A percentile compares a stretch with the other conserved stretches of the same genome.
Evolutionary conservation across 441 rosid genomes (phyloP).

Genomic region (Flueggea neowawraea): DNA sequence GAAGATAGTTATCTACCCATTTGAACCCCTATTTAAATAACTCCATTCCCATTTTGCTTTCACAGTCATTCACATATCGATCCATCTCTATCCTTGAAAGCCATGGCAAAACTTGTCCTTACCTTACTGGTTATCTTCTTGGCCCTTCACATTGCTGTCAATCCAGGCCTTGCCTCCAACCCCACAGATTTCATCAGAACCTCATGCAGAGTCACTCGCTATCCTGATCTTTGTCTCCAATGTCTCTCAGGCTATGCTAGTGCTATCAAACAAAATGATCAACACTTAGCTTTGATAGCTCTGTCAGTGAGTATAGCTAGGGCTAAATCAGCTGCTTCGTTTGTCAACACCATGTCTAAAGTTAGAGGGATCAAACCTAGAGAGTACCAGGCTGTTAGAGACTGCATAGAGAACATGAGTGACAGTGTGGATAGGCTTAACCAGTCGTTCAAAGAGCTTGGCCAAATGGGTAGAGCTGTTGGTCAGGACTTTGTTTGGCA

Average conservation of each 20-base stretch:
- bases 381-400: constrained; percentile 61
- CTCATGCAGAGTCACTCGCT: constrained; percentile 65
- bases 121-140: constrained; percentile 17
- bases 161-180: constrained; percentile 21
- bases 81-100: constrained; percentile 13
- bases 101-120: constrained; percentile 30
- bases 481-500: constrained; percentile 58
- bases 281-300: constrained; percentile 58
- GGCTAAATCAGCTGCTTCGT: constrained; percentile 48
- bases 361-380: constrained; percentile 44
- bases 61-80: constrained; percentile 5
- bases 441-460: constrained; percentile 58
- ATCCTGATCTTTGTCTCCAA: constrained; percentile 56
- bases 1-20: constrained; percentile 15
- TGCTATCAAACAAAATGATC: constrained; percentile 41
- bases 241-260: constrained; percentile 50
- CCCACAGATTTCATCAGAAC: constrained; percentile 49
- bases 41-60: neutral
- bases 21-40: constrained; percentile 18
- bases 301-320: constrained; percentile 58
- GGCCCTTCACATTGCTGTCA: constrained; percentile 19
- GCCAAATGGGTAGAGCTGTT: constrained; percentile 29
- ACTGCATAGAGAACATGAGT: constrained; percentile 69
- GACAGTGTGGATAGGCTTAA: constrained; percentile 53
- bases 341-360: constrained; percentile 39